phyloP scores from a whole-genome alignment of 2,329 filamentous ascomycete species.

The Paecilomyces sp. region DNA sequence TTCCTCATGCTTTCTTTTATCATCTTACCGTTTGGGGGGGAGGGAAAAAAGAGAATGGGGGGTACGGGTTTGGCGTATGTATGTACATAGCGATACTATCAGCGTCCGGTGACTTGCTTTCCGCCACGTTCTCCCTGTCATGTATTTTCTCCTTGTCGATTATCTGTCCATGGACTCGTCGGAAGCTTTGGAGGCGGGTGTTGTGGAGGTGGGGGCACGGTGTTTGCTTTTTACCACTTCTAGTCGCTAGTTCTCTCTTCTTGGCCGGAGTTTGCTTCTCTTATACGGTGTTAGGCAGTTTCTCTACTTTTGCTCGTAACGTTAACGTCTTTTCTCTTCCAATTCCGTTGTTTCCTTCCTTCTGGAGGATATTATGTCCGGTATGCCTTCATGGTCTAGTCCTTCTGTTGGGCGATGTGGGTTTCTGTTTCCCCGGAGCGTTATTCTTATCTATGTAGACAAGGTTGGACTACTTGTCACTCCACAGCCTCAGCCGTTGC shows the following conservation, averaged over 20 bases:
- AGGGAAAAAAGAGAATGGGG: not conserved
- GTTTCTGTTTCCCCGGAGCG: not conserved
- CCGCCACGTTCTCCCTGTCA: not conserved
- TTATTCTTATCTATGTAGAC: not conserved
- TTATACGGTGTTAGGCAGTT: not conserved
- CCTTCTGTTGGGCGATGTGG: not conserved
- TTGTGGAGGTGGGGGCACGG: not conserved
- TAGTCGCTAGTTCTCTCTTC: not conserved
- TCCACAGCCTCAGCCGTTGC: not conserved
- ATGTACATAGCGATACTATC: not conserved
- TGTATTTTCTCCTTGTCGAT: not conserved
- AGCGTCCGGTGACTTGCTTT: not conserved
- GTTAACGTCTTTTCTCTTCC: not conserved
- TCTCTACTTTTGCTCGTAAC: not conserved
- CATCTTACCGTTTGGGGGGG: not conserved
- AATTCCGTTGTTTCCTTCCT: not conserved
- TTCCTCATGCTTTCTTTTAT: not conserved
- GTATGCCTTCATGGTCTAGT: not conserved
- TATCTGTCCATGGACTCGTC: not conserved
- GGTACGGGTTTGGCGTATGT: not conserved
- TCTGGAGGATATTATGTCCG: not conserved
- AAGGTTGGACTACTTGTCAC: not conserved
- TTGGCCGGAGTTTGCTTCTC: not conserved
- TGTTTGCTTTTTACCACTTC: not conserved
- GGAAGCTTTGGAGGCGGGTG: not conserved